These are phyloP conservation scores for Boletellus dicymbophilus DNA, from an alignment of 1,284 basidiomycete species.

Conservation along the genomic window DNA sequence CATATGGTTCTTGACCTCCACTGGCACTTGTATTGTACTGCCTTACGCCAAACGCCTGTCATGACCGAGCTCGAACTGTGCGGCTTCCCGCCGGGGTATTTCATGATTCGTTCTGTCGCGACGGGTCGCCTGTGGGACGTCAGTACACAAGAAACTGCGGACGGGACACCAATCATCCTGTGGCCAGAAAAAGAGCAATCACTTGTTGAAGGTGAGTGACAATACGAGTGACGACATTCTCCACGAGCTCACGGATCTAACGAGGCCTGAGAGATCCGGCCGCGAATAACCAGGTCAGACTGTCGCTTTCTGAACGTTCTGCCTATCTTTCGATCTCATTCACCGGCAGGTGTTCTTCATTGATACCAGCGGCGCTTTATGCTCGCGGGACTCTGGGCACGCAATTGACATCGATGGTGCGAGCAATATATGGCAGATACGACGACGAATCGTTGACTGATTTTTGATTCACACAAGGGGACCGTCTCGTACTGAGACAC, in stretches of 20 bases:
- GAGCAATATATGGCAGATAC: not conserved
- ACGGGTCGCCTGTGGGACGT: slow-evolving; percentile 67
- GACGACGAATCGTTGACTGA: slow-evolving; percentile 6
- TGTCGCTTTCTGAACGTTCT: not conserved
- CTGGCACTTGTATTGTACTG: no score
- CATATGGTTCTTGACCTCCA: not conserved
- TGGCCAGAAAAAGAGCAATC: slow-evolving; percentile 74
- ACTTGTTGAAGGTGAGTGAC: slow-evolving; percentile 64
- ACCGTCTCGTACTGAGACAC: slow-evolving; percentile 67
- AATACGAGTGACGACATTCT: slow-evolving; percentile 6
- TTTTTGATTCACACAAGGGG: slow-evolving; percentile 41
- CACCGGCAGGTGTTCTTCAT: slow-evolving; percentile 82
- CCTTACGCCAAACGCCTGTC: no score
- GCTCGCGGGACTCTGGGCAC: slow-evolving; percentile 76
- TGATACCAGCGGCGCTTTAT: slow-evolving; percentile 71
- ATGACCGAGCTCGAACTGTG: no score
- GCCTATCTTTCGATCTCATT: no score
- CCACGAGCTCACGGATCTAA: slow-evolving; percentile 11
- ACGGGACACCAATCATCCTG: slow-evolving; percentile 64
- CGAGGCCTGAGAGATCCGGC: slow-evolving; percentile 65
- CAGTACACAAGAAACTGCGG: slow-evolving; percentile 52
- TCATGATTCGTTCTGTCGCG: slow-evolving; percentile 65
- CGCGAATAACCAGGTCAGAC: slow-evolving; percentile 72
- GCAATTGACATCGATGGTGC: slow-evolving; percentile 76
- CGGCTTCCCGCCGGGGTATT: slow-evolving; percentile 79